phyloP scores from a whole-genome alignment of 495 filamentous ascomycete species.

The Lasiosphaeria miniovina region DNA sequence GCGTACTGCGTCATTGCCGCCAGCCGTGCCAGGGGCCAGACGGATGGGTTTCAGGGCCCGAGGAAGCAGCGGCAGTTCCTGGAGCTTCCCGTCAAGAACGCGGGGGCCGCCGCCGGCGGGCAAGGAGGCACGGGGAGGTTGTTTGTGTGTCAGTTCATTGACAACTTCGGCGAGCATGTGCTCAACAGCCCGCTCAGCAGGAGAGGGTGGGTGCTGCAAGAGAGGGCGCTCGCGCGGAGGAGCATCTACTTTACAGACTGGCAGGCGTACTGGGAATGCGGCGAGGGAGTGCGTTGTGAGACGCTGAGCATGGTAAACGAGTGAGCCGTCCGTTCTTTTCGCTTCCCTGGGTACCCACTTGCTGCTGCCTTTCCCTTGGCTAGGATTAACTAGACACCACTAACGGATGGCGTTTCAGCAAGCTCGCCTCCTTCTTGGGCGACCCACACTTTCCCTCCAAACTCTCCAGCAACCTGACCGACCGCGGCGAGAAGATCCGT shows the following conservation, averaged over 20 bases:
- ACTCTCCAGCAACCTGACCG: not conserved
- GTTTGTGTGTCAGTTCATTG: slow-evolving; percentile 28
- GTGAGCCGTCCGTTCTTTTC: slow-evolving; percentile 20
- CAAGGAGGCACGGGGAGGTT: slow-evolving; percentile 1
- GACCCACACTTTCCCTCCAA: slow-evolving; percentile 35
- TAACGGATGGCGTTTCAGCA: slow-evolving; percentile 14
- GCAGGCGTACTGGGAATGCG: slow-evolving; percentile 46
- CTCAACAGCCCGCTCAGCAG: slow-evolving; percentile 29
- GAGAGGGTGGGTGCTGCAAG: slow-evolving; percentile 44
- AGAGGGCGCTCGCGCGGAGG: slow-evolving; percentile 37
- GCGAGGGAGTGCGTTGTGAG: slow-evolving; percentile 37
- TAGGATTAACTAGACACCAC: not conserved
- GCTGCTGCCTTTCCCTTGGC: not conserved
- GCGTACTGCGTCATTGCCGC: slow-evolving; percentile 37
- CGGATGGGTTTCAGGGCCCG: slow-evolving; percentile 27
- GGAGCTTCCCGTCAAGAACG: not conserved
- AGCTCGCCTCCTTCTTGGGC: slow-evolving; percentile 30
- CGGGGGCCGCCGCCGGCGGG: not conserved
- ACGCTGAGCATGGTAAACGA: slow-evolving; percentile 30
- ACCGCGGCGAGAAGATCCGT: slow-evolving; percentile 19
- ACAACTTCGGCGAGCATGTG: slow-evolving; percentile 36
- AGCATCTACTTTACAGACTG: slow-evolving; percentile 41
- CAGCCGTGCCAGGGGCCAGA: slow-evolving; percentile 21
- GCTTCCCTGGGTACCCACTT: too few relatives aligned
- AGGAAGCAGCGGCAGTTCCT: slow-evolving; percentile 8